phyloP scores from a whole-genome alignment of 768 basidiomycete genomes.

The Leccinum olivaceopallidum region DNA sequence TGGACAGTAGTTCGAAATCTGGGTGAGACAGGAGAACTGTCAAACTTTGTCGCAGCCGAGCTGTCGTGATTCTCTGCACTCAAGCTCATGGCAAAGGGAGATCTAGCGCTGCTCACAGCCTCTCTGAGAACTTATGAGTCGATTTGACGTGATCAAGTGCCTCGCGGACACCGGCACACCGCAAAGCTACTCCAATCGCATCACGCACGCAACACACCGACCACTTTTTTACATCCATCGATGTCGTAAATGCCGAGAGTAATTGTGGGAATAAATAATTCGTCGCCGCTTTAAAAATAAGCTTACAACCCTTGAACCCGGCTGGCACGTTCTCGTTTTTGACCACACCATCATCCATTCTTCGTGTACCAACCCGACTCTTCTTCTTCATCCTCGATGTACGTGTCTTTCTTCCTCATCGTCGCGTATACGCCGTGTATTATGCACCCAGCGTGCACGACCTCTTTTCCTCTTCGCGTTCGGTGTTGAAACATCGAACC shows the following conservation, averaged over 20 bases:
- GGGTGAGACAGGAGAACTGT: conserved; percentile 26
- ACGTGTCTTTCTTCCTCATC: conserved; percentile 27
- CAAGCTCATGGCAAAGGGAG: conserved; percentile 6
- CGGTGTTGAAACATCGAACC: conserved; percentile 22
- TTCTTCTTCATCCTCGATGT: conserved; percentile 26
- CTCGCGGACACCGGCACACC: too few relatives aligned
- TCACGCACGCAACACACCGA: too few relatives aligned
- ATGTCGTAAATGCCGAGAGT: conserved; percentile 11
- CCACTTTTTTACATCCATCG: conserved; percentile 7
- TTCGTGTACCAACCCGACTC: conserved; percentile 34
- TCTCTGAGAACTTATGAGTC: neutral
- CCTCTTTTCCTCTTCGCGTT: conserved; percentile 16
- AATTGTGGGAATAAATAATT: conserved; percentile 20
- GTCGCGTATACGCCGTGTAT: conserved; percentile 16
- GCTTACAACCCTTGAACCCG: conserved; percentile 40
- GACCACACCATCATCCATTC: conserved; percentile 37
- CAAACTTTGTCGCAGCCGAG: neutral
- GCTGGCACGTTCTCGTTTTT: conserved; percentile 32
- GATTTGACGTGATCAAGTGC: too few relatives aligned
- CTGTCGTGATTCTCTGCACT: neutral
- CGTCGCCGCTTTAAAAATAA: conserved; percentile 39
- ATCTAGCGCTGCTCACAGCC: neutral
- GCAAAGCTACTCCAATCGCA: too few relatives aligned
- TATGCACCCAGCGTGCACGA: neutral
- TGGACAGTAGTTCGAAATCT: conserved; percentile 47